Conservation (phyloP, 2,329 filamentous ascomycete species). For the Fusarium pseudocircinatum region DNA sequence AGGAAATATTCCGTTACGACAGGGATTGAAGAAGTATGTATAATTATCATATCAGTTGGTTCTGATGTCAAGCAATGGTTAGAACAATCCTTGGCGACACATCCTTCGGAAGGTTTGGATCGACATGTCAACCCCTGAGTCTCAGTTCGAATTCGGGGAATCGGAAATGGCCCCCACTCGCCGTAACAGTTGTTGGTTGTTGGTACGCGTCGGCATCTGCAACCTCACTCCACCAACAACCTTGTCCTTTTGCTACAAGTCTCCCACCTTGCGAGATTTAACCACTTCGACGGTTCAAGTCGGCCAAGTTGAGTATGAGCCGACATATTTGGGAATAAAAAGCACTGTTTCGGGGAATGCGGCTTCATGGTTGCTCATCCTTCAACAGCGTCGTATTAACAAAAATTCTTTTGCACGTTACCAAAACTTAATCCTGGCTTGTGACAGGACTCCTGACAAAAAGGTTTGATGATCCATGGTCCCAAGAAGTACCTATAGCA, state of each 20-base stretch:
- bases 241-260: background rate
- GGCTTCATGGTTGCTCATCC: background rate
- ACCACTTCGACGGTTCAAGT: background rate
- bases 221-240: background rate
- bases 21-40: accelerated
- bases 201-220: background rate
- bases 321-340: background rate
- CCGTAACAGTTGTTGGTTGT: background rate
- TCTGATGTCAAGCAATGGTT: too few relatives aligned
- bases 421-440: background rate
- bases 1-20: accelerated
- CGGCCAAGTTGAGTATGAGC: too few relatives aligned
- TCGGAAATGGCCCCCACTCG: background rate
- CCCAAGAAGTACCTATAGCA: background rate
- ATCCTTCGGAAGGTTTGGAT: background rate
- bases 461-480: background rate
- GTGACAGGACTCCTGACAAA: too few relatives aligned
- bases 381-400: background rate
- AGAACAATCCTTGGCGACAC: background rate
- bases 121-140: background rate
- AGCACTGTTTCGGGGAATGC: background rate
- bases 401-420: background rate
- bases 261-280: background rate
- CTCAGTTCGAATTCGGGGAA: background rate
- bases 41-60: background rate